These are phyloP conservation scores for Hanseniaspora jakobsenii DNA, from an alignment of 805 yeast genomes.

Conservation along the genomic window DNA sequence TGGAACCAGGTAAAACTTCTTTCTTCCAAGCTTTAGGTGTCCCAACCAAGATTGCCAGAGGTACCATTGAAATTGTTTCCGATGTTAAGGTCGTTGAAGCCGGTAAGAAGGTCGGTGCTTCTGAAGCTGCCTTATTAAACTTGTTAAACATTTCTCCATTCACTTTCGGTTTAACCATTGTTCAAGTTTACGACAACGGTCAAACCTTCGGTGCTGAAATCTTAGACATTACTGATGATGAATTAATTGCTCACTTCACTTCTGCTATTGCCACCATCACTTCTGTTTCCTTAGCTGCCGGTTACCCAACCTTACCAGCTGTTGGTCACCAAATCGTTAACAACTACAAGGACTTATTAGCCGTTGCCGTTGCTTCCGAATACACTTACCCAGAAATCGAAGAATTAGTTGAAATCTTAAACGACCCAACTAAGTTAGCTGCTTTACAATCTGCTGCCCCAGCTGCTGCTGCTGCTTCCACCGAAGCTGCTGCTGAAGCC, in stretches of 20 bases:
- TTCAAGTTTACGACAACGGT: slow-evolving; percentile 97
- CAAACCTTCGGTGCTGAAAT: slow-evolving; percentile 93
- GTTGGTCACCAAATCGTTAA: slow-evolving; percentile 97
- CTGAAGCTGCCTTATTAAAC: slow-evolving; percentile 97
- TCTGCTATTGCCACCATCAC: slow-evolving; percentile 89
- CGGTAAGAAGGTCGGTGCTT: slow-evolving; percentile 88
- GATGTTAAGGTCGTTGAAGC: slow-evolving; percentile 91
- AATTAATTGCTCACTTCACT: slow-evolving; percentile 83
- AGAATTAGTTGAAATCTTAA: slow-evolving; percentile 97
- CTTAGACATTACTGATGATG: slow-evolving; percentile 97
- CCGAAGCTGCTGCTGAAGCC: slow-evolving; percentile 58
- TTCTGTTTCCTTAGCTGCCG: slow-evolving; percentile 90
- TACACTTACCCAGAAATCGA: slow-evolving; percentile 99
- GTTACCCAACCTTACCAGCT: slow-evolving; percentile 99
- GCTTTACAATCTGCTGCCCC: slow-evolving; percentile 97
- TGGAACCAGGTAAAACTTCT: slow-evolving; percentile 99
- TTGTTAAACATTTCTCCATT: slow-evolving; percentile 99
- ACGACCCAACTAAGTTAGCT: slow-evolving; percentile 99
- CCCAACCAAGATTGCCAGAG: slow-evolving; percentile 99
- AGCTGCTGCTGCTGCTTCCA: slow-evolving; percentile 53
- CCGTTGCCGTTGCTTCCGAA: slow-evolving; percentile 95
- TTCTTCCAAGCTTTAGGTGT: slow-evolving; percentile 99
- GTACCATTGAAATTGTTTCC: slow-evolving; percentile 98
- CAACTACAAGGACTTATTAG: slow-evolving; percentile 98
- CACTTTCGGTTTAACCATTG: slow-evolving; percentile 95